Percentiles rank a stretch among this genome's conserved stretches.
These are phyloP conservation scores for Sporobolomyces pararoseus DNA, from an alignment of 768 basidiomycete genomes.

Conservation along the genomic window DNA sequence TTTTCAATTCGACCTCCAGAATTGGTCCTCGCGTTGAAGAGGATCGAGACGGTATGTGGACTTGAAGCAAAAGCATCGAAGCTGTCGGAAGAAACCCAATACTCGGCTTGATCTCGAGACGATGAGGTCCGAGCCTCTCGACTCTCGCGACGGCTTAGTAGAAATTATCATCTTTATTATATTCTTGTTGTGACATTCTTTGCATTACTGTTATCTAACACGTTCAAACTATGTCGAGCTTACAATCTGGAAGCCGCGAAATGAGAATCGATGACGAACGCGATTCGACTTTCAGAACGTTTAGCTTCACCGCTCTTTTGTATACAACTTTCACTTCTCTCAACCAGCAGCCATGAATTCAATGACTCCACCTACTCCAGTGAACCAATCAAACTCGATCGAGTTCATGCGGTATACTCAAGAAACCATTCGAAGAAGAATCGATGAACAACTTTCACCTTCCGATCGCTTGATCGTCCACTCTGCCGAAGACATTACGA, in stretches of 20 bases:
- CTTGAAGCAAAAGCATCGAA: background rate
- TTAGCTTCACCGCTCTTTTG: background rate
- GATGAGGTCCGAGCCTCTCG: no score
- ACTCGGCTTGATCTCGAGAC: background rate
- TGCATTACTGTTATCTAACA: no score
- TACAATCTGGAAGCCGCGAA: no score
- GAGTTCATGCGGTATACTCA: conserved; percentile 6
- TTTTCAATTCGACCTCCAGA: conserved; percentile 19
- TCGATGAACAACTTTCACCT: conserved; percentile 8
- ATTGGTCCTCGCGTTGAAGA: conserved; percentile 11
- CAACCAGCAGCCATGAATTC: conserved; percentile 4
- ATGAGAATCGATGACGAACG: background rate
- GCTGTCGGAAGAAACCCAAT: background rate
- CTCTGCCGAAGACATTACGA: background rate
- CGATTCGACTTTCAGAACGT: no score
- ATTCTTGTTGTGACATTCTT: no score
- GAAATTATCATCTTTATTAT: no score
- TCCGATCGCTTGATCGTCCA: conserved; percentile 20
- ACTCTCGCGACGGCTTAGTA: no score
- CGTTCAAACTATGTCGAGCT: no score
- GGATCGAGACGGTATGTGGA: conserved; percentile 18
- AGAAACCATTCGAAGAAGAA: background rate
- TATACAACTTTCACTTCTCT: background rate
- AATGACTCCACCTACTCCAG: background rate
- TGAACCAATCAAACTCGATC: background rate